Evolutionary conservation across 306 rosid species (phyloP).

Genomic region (Cucurbita argyrosperma): DNA sequence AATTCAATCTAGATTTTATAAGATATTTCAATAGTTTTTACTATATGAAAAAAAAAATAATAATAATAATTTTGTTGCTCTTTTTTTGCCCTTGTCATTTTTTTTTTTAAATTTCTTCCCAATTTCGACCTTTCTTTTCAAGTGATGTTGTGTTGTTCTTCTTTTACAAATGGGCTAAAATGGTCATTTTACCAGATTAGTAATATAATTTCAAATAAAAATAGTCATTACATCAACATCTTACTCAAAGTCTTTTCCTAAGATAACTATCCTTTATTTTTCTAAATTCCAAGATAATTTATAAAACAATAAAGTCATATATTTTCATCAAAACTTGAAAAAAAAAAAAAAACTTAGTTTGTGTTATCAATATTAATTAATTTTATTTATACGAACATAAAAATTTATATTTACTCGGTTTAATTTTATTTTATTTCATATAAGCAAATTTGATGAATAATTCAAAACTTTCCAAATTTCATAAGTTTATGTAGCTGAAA

Average conservation of each 20-base stretch:
- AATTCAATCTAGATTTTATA: too few relatives aligned
- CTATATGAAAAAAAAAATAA: too few relatives aligned
- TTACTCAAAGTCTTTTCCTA: neutral
- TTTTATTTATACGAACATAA: neutral
- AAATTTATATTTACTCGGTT: neutral
- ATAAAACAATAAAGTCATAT: neutral
- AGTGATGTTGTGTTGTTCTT: too few relatives aligned
- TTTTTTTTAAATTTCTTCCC: too few relatives aligned
- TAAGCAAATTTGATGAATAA: neutral
- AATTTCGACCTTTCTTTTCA: too few relatives aligned
- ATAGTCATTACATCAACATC: neutral
- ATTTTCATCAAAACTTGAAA: neutral
- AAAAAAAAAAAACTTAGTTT: neutral
- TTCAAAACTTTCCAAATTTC: neutral
- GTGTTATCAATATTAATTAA: neutral
- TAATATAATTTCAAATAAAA: neutral
- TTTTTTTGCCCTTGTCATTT: too few relatives aligned
- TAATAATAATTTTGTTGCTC: too few relatives aligned
- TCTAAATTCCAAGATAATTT: neutral
- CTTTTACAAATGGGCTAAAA: neutral
- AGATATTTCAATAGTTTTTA: too few relatives aligned
- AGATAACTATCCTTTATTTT: neutral
- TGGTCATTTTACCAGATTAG: neutral
- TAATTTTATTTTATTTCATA: too few relatives aligned
- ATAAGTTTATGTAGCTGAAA: neutral